Base-by-base conservation (phyloP, 192 early-diverging fungal genomes). In the Coemansia erecta region DNA sequence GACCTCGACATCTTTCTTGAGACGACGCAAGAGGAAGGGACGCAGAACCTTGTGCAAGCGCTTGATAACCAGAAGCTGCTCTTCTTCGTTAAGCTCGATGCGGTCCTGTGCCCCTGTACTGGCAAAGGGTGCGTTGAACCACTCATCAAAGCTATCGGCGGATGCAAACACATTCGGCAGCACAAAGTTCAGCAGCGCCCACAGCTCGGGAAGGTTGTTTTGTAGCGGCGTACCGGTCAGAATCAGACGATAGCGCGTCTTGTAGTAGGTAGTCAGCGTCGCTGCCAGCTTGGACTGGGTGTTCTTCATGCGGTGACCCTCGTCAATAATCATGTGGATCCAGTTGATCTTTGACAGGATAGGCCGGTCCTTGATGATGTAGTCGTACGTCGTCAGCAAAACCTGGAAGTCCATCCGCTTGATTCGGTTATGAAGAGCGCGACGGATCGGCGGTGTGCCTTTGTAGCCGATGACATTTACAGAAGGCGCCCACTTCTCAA, bases 241-340 rank as follows among this genome's bases (percentile, higher is more conserved):
- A 80, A 99, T 95, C 46, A 98, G 81, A 23, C 95, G 87, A 72
- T 94, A 98, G 8, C 94, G 87, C 3, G 89, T 89, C 24, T 77
- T 81, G 74, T 99, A 99, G 73, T 88, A 87, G 70, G 94, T 90
- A 31, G 90, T 87, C 66, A 99, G 75, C 28, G 90, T 94, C 11
- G 79, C 73, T 18, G 91, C 89, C 31, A 99, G 83, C 64, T 93
- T 94, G 17, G 92, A 92, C 35, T 92, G 80, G 41, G 89, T 73
- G 69, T 98, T 99, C 81, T 99, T 99, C 92, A 99, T 94, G 56
- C 97, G 90, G 74, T 99, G 97, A 59, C 97, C 97, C 72, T 99
- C 97, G 66, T 99, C 97, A 61, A 98, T 93, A 66, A 99, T 97
- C 84, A 96, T 89, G 80, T 98, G 89, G 12, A 97, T 85, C 97